Conservation (phyloP, 2,329 filamentous ascomycete species). For the Trichoderma oligosporum region DNA sequence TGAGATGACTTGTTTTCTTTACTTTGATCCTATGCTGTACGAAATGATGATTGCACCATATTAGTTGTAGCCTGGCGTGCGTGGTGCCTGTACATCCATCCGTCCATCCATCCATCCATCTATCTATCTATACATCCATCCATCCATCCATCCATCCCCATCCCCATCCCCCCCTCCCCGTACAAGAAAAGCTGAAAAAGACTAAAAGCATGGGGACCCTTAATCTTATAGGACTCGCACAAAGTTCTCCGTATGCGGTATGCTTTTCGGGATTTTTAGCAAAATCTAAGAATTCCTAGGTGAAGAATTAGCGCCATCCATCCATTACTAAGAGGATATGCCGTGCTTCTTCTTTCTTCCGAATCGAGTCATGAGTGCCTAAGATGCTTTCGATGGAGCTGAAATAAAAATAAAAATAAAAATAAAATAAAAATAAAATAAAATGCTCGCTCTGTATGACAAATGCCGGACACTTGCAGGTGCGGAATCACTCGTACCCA, state of each 20-base stretch:
- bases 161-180: too few species aligned
- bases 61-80: not conserved
- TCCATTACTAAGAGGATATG: not conserved
- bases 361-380: slow-evolving; percentile 2
- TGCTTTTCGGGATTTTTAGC: slow-evolving; percentile 9
- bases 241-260: not conserved
- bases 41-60: not conserved
- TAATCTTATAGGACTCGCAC: not conserved
- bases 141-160: too few species aligned
- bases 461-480: slow-evolving; percentile 14
- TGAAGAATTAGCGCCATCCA: not conserved
- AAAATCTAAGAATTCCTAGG: not conserved
- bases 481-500: not conserved
- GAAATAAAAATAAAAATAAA: slow-evolving; percentile 4
- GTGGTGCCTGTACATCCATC: too few species aligned
- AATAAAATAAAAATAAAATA: too few species aligned
- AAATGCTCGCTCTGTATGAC: slow-evolving; percentile 17
- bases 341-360: not conserved
- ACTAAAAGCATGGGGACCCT: not conserved
- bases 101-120: too few species aligned
- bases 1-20: too few species aligned
- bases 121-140: too few species aligned
- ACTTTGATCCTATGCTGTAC: too few species aligned
- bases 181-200: slow-evolving; percentile 13
- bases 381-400: not conserved